phyloP scores from a whole-genome alignment of 2,329 filamentous ascomycete species.

The Paecilomyces formosus region DNA sequence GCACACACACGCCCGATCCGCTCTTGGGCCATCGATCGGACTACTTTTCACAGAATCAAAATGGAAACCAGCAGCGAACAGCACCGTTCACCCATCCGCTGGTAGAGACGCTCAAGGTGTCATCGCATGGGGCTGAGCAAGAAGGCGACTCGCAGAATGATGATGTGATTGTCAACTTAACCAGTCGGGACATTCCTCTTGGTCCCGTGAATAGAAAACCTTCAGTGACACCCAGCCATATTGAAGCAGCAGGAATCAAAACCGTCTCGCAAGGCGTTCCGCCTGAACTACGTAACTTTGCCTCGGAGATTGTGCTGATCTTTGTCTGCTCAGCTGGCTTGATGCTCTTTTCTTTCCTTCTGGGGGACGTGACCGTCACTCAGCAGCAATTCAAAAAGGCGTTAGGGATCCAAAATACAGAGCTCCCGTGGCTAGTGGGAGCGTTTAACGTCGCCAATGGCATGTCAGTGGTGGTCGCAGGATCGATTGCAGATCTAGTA shows the following conservation, averaged over 20 bases:
- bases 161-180: neutral
- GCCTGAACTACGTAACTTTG: conserved; percentile 32
- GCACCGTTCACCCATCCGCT: neutral
- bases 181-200: neutral
- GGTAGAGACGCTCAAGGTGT: neutral
- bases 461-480: conserved; percentile 31
- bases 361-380: conserved; percentile 35
- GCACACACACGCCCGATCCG: neutral
- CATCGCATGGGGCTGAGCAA: neutral
- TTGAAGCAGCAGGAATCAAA: neutral
- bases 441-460: conserved; percentile 36
- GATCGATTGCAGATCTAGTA: conserved; percentile 30
- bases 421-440: conserved; percentile 38
- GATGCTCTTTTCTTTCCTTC: conserved; percentile 35
- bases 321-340: conserved; percentile 37
- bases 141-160: neutral
- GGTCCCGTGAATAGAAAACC: neutral
- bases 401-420: conserved; percentile 30
- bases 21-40: neutral
- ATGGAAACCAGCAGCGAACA: neutral
- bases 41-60: neutral
- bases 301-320: conserved; percentile 34
- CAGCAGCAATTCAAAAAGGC: conserved; percentile 30
- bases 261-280: conserved; percentile 26
- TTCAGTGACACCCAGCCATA: neutral